Evolutionary conservation across 257 asterid species (phyloP).

Genomic region (Linderniella brevidens): DNA sequence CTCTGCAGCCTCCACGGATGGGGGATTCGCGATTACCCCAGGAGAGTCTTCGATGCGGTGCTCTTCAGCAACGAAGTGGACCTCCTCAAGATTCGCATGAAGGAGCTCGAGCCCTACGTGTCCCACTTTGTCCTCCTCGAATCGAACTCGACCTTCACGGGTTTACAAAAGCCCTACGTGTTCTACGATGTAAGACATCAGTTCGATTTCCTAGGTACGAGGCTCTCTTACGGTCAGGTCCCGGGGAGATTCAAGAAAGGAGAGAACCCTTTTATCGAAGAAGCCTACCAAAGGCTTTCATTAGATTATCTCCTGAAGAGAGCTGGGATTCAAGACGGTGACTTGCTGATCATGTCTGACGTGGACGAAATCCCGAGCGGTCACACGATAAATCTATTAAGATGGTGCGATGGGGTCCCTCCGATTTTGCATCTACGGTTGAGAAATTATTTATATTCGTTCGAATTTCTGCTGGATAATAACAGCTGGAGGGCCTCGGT

Average conservation of each 20-base stretch:
- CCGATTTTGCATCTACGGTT: neutral
- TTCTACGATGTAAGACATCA: neutral
- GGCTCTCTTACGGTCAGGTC: neutral
- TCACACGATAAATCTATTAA: neutral
- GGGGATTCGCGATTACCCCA: slow-evolving; percentile 1
- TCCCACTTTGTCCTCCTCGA: slow-evolving; percentile 2
- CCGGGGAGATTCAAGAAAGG: slow-evolving; percentile 2
- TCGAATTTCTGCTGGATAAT: neutral
- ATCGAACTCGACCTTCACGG: slow-evolving; percentile 4
- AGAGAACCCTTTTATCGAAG: slow-evolving; percentile 1
- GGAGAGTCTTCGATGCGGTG: slow-evolving; percentile 1
- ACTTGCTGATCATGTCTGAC: neutral
- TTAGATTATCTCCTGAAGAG: neutral
- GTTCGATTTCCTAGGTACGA: neutral
- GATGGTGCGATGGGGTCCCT: slow-evolving; percentile 2
- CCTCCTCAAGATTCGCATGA: neutral
- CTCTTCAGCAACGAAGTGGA: slow-evolving; percentile 3
- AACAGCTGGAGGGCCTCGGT: slow-evolving; percentile 4
- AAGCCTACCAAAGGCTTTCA: slow-evolving; percentile 2
- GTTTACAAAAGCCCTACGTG: neutral
- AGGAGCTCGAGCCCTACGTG: neutral
- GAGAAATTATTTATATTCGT: slow-evolving; percentile 1
- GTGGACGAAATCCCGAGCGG: slow-evolving; percentile 2
- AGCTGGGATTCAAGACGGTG: neutral
- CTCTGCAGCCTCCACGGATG: slow-evolving; percentile 1